phyloP scores from a whole-genome alignment of 768 basidiomycete genomes.

The Boletellus emodensis region DNA sequence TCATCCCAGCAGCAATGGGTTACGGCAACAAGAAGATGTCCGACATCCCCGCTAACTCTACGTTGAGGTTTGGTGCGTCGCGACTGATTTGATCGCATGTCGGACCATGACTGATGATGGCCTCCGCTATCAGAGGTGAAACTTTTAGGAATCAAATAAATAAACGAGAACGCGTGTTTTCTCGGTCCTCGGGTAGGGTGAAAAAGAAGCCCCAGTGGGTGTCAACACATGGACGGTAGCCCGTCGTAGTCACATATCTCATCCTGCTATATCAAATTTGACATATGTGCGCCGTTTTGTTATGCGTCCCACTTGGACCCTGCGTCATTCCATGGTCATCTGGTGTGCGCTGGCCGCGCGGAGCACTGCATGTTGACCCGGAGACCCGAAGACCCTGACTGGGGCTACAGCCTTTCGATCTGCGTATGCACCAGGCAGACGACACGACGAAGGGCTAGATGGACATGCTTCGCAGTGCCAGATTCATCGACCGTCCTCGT shows the following conservation, averaged over 20 bases:
- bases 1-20: constrained; percentile 64
- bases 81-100: constrained; percentile 3
- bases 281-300: constrained; percentile 15
- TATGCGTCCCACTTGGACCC: constrained; percentile 14
- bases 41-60: constrained; percentile 76
- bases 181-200: constrained; percentile 10
- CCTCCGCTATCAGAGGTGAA: constrained; percentile 55
- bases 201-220: not conserved
- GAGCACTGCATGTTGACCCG: constrained; percentile 14
- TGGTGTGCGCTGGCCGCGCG: constrained; percentile 24
- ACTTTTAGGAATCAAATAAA: constrained; percentile 62
- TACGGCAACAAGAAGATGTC: constrained; percentile 62
- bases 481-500: too few species aligned
- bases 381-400: constrained; percentile 16
- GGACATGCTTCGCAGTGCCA: not conserved
- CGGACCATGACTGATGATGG: constrained; percentile 9
- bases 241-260: constrained; percentile 15
- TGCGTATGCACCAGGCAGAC: constrained; percentile 4
- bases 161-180: constrained; percentile 7
- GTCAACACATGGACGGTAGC: constrained; percentile 17
- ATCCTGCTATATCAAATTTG: constrained; percentile 27
- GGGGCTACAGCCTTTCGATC: constrained; percentile 7
- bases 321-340: constrained; percentile 4
- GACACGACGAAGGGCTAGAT: not conserved
- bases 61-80: constrained; percentile 72